Base-by-base conservation (phyloP, 2,329 filamentous ascomycete species). In the Colletotrichum simmondsii region DNA sequence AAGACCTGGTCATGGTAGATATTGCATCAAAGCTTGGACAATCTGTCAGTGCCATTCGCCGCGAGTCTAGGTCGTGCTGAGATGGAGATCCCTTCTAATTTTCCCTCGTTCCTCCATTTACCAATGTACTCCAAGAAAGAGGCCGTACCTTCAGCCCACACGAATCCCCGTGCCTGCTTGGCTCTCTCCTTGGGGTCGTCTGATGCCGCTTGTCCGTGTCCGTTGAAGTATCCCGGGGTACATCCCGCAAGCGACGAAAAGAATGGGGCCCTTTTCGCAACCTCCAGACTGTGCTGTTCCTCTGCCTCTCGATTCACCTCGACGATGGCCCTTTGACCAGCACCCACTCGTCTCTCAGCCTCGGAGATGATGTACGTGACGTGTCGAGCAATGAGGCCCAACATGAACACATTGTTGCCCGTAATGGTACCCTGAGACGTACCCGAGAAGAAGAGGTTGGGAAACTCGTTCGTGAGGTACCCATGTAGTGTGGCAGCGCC, bases 381-480 rank as follows among this genome's bases (percentile, higher is more conserved):
- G 54, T 83, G 77, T 10, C 84, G 83, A n/a, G 87, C 88, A 35
- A 77, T 77, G 49, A 87, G 80, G 0, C 75, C 64, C 56, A 68
- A 10, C 56, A 30, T 16, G 56, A 68, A 2, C 14, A 37, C 49
- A 22, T 53, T 14, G 28, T 49, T 49, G 6, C 42, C 42, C 8
- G 42, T 49, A 8, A 49, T 49, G 42, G 42, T 49, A 8, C 42
- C 42, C 19, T 49, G 42, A 8, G 42, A 49, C 42, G 42, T 49
- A n/a, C 75, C 73, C 1, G 67, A 24, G 35, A 76, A 75, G 56
- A 78, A 67, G 3, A 77, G 26, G 52, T 76, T 77, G 28, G 77
- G 77, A 32, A 78, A 77, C 4, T 62, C 76, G 30, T 53, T 58
- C 19, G 61, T 76, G 42, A 62, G 57, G 14, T 65, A 52, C 12